These are phyloP conservation scores for Phycomyces blakesleeanus DNA, from an alignment of 192 early-diverging fungal genomes.

Conservation along the genomic window DNA sequence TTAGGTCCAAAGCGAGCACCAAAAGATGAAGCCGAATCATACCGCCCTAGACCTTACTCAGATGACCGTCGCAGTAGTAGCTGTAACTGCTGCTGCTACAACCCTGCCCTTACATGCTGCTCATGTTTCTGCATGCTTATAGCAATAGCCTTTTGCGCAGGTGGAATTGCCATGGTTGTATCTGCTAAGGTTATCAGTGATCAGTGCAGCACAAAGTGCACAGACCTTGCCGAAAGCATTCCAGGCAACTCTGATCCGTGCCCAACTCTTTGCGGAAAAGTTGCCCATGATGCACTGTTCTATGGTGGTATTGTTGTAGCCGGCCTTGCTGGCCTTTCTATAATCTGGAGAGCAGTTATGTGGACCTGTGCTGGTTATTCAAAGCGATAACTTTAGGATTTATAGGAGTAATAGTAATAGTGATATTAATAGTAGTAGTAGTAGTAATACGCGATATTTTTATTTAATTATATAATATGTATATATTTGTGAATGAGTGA, in stretches of 20 bases:
- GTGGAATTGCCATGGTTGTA: constrained; percentile 31
- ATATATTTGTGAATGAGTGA: background rate
- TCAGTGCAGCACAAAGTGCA: constrained; percentile 22
- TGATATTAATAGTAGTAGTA: too few relatives aligned
- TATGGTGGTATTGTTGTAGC: constrained; percentile 35
- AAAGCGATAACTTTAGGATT: background rate
- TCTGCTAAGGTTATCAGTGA: constrained; percentile 21
- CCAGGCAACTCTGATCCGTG: constrained; percentile 13
- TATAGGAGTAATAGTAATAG: background rate
- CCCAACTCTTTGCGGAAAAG: constrained; percentile 18
- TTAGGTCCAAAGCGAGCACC: constrained; percentile 12
- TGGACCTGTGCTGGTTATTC: constrained; percentile 27
- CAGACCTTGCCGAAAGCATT: background rate
- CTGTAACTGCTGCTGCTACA: constrained; percentile 22
- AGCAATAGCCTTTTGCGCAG: constrained; percentile 22
- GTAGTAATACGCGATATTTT: too few relatives aligned
- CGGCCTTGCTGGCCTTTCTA: constrained; percentile 22
- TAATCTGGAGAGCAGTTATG: constrained; percentile 21
- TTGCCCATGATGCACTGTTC: constrained; percentile 26
- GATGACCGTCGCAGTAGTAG: background rate
- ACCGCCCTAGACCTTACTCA: constrained; percentile 6
- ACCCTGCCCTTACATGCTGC: constrained; percentile 30
- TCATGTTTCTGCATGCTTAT: constrained; percentile 34
- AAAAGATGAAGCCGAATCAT: constrained; percentile 15
- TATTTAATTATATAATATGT: too few relatives aligned